A percentile compares a stretch with the other conserved stretches of the same genome.
Evolutionary conservation across 2,329 filamentous ascomycete genomes (phyloP).

Genomic region (Ilyonectria robusta): DNA sequence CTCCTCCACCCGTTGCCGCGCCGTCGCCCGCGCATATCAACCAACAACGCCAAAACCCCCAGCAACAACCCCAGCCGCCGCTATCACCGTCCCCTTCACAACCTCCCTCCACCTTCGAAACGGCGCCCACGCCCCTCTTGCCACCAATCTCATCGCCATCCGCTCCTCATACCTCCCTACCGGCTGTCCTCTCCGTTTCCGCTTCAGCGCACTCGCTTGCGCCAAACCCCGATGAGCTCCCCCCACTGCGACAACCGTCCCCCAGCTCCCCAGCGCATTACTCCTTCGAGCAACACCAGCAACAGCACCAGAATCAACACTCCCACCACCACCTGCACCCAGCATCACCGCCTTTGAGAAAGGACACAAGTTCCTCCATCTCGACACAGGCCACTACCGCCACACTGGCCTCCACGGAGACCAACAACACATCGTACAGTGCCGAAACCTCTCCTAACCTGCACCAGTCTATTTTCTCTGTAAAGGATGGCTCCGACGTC

Average conservation of each 20-base stretch:
- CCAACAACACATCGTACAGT: constrained; percentile 66
- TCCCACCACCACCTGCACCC: constrained; percentile 48
- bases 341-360: constrained; percentile 54
- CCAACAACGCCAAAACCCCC: constrained; percentile 38
- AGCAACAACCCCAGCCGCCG: constrained; percentile 44
- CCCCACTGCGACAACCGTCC: constrained; percentile 47
- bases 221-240: constrained; percentile 47
- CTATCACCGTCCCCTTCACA: constrained; percentile 46
- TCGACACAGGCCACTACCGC: constrained; percentile 65
- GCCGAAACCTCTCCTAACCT: constrained; percentile 66
- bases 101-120: constrained; percentile 44
- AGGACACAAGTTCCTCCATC: constrained; percentile 68
- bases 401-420: constrained; percentile 61
- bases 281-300: constrained; percentile 47
- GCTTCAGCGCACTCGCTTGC: constrained; percentile 40
- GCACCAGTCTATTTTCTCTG: constrained; percentile 68
- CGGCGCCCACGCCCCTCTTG: constrained; percentile 42
- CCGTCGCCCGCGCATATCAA: constrained; percentile 42
- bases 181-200: constrained; percentile 43
- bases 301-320: constrained; percentile 42
- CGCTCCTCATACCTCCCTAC: constrained; percentile 46
- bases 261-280: constrained; percentile 47
- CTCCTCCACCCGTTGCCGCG: constrained; percentile 36
- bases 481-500: constrained; percentile 69
- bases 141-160: constrained; percentile 47